Percentiles rank a stretch among this genome's conserved stretches.
phyloP scores from a whole-genome alignment of 31 red algal species.

The Odonthalia washingtoniensis region DNA sequence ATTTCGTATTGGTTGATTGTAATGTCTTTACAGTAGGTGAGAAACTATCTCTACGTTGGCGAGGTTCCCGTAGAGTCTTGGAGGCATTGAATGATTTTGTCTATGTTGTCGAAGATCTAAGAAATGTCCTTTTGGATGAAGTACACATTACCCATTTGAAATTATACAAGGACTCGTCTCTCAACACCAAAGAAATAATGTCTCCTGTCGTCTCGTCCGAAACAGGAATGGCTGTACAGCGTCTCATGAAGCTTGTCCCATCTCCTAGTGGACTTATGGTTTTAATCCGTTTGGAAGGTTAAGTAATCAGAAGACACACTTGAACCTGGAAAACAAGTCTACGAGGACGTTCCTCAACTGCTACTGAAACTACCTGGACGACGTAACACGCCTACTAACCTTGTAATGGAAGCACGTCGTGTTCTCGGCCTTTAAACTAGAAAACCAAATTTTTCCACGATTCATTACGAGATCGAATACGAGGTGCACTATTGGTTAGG shows the following conservation, averaged over 20 bases:
- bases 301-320: background rate
- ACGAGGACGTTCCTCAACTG: constrained; percentile 8
- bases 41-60: no score
- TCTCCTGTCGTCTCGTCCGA: constrained; percentile 26
- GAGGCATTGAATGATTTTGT: constrained; percentile 11
- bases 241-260: constrained; percentile 31
- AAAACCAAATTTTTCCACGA: no score
- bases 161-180: background rate
- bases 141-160: constrained; percentile 18
- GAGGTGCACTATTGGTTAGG: no score
- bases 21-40: background rate
- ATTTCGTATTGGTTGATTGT: constrained; percentile 1
- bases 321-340: background rate
- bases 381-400: no score
- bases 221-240: constrained; percentile 4
- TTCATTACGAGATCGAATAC: no score
- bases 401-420: no score
- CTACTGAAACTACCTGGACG: no score
- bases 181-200: constrained; percentile 20
- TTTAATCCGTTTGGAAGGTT: background rate
- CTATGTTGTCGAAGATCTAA: constrained; percentile 4
- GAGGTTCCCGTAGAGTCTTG: constrained; percentile 4
- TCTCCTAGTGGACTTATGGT: background rate
- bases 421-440: no score
- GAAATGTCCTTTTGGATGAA: constrained; percentile 11